phyloP scores from a whole-genome alignment of 805 yeast species.

The Cyberlindnera amylophila region DNA sequence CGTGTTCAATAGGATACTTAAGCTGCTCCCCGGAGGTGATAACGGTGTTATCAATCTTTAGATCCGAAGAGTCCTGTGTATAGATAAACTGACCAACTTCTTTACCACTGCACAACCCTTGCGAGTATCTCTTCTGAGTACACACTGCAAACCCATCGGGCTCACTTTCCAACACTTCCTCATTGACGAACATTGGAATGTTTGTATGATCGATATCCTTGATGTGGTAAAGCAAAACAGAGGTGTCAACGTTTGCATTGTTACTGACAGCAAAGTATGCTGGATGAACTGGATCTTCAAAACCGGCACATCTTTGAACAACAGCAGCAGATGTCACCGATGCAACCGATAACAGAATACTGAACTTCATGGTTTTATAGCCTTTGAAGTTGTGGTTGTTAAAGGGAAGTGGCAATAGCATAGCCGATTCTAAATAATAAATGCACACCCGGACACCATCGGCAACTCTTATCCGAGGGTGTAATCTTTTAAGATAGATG shows the following conservation, averaged over 20 bases:
- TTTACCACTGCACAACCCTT: constrained; percentile 9
- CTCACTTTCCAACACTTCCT: constrained; percentile 4
- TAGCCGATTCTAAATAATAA: no score
- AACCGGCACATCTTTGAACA: background rate
- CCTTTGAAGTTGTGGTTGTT: no score
- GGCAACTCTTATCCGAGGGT: no score
- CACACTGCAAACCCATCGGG: constrained; percentile 15
- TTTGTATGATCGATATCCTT: constrained; percentile 9
- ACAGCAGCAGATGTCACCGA: background rate
- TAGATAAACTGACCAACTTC: constrained; percentile 14
- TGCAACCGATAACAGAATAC: no score
- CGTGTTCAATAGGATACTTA: background rate
- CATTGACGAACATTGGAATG: constrained; percentile 12
- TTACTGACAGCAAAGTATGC: background rate
- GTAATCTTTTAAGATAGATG: no score
- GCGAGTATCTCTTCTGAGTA: constrained; percentile 9
- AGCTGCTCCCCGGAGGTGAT: background rate
- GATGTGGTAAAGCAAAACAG: constrained; percentile 14
- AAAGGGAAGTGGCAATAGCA: no score
- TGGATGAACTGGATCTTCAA: background rate
- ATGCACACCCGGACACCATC: no score
- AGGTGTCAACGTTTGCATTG: constrained; percentile 1
- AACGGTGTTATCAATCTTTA: constrained; percentile 2
- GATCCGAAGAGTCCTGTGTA: no score
- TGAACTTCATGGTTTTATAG: no score